These are phyloP conservation scores for Exophiala aquamarina DNA, from an alignment of 2,329 filamentous ascomycete genomes.

Conservation along the genomic window DNA sequence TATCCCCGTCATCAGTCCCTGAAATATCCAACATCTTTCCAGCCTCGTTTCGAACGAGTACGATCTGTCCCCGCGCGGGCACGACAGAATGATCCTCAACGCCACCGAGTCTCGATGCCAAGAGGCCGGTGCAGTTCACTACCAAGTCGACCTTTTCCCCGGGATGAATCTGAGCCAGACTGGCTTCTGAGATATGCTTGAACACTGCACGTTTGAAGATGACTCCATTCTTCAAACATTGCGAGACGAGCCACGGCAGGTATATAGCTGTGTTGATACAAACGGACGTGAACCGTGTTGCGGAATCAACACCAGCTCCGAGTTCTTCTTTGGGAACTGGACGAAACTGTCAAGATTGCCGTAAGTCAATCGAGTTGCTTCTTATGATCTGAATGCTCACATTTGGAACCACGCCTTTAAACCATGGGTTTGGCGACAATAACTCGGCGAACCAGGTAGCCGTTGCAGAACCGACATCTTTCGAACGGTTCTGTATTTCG, in stretches of 20 bases:
- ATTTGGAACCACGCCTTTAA: slow-evolving; percentile 68
- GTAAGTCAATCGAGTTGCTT: background rate
- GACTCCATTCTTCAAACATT: slow-evolving; percentile 74
- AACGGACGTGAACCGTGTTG: slow-evolving; percentile 75
- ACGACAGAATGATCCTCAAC: slow-evolving; percentile 73
- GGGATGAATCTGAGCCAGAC: slow-evolving; percentile 61
- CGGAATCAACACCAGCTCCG: slow-evolving; percentile 66
- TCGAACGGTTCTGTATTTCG: slow-evolving; percentile 60
- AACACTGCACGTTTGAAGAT: slow-evolving; percentile 64
- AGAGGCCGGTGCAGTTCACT: slow-evolving; percentile 82
- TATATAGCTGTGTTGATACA: slow-evolving; percentile 92
- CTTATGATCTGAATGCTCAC: slow-evolving; percentile 47
- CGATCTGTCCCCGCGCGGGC: slow-evolving; percentile 79
- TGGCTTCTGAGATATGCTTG: slow-evolving; percentile 71
- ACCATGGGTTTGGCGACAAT: slow-evolving; percentile 70
- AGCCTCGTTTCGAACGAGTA: slow-evolving; percentile 77
- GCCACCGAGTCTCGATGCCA: slow-evolving; percentile 73
- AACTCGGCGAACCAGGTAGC: slow-evolving; percentile 67
- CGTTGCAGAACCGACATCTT: slow-evolving; percentile 58
- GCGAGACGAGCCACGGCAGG: slow-evolving; percentile 78
- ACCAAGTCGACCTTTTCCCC: slow-evolving; percentile 65
- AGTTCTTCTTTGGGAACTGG: slow-evolving; percentile 59
- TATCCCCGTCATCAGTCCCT: slow-evolving; percentile 69
- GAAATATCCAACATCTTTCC: slow-evolving; percentile 68
- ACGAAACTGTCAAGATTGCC: slow-evolving; percentile 53